A percentile compares a stretch with the other conserved stretches of the same genome.
Conservation (phyloP, 129 eudicot genomes). For the Flaveria linearis region DNA sequence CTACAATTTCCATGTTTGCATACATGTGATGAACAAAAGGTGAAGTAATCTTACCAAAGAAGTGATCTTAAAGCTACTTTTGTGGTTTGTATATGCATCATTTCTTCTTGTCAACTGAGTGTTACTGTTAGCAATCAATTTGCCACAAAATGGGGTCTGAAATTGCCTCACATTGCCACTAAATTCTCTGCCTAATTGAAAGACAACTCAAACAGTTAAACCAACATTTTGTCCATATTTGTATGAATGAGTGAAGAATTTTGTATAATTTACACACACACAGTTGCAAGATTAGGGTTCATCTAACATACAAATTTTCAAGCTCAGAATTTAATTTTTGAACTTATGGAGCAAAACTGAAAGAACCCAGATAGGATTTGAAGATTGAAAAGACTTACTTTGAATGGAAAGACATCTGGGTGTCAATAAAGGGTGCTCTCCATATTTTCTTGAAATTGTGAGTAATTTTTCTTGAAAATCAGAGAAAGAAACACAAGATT, state of each 20-base stretch:
- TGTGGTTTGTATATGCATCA: conserved; percentile 23
- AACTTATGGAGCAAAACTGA: background rate
- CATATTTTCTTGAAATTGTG: conserved; percentile 40
- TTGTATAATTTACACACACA: background rate
- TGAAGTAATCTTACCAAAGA: conserved; percentile 47
- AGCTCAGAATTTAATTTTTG: background rate
- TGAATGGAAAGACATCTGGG: conserved; percentile 41
- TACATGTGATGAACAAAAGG: conserved; percentile 11
- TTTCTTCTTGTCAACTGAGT: conserved; percentile 35
- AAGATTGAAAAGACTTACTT: conserved; percentile 43
- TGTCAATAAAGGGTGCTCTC: conserved; percentile 55
- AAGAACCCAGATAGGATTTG: conserved; percentile 15
- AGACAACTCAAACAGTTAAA: background rate
- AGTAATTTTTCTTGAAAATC: conserved; percentile 11
- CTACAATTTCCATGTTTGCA: conserved; percentile 1
- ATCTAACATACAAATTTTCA: background rate
- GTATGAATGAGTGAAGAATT: background rate
- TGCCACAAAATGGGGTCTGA: conserved; percentile 57
- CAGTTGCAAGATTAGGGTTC: conserved; percentile 10
- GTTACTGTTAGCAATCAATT: conserved; percentile 25
- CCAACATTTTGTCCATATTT: background rate
- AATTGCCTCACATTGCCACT: conserved; percentile 44
- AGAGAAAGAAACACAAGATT: conserved; percentile 24
- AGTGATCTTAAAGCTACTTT: conserved; percentile 43
- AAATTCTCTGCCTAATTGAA: conserved; percentile 44